phyloP scores from a whole-genome alignment of 768 basidiomycete genomes.

The Lactifluus subvellereus region DNA sequence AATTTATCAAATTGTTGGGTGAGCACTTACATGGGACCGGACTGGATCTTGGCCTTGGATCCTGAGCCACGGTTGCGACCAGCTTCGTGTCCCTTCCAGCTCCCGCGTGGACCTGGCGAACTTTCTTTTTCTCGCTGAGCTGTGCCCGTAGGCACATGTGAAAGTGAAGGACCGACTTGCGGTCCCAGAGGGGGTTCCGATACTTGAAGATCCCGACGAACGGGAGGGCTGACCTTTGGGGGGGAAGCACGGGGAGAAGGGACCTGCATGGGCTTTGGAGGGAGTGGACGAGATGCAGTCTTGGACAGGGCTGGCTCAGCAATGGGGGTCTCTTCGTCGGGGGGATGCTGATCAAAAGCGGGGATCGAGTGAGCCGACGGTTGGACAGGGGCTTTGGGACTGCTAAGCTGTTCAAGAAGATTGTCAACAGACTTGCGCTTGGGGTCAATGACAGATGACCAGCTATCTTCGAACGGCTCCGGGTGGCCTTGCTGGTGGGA shows the following conservation, averaged over 20 bases:
- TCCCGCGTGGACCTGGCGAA: conserved; percentile 57
- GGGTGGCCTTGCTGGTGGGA: conserved; percentile 37
- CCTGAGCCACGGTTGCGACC: conserved; percentile 37
- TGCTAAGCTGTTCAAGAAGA: conserved; percentile 65
- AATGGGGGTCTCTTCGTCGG: conserved; percentile 30
- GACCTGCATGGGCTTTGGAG: conserved; percentile 46
- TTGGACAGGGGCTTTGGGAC: conserved; percentile 36
- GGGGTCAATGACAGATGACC: conserved; percentile 47
- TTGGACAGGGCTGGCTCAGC: conserved; percentile 38
- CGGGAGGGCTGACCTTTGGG: conserved; percentile 51
- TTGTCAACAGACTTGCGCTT: conserved; percentile 84
- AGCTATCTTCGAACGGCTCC: conserved; percentile 51
- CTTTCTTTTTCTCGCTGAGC: conserved; percentile 56
- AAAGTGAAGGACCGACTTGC: conserved; percentile 23
- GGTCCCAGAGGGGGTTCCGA: conserved; percentile 46
- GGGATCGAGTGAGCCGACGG: conserved; percentile 26
- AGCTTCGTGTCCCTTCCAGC: conserved; percentile 33
- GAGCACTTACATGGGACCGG: conserved; percentile 51
- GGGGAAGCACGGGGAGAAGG: conserved; percentile 62
- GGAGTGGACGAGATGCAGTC: conserved; percentile 53
- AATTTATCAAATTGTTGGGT: neutral
- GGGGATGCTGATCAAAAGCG: conserved; percentile 31
- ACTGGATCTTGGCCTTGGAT: conserved; percentile 42
- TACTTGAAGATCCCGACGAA: conserved; percentile 41
- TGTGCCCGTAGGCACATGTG: conserved; percentile 35